Percentiles rank a stretch among this genome's conserved stretches.
Conservation (phyloP, 2,329 filamentous ascomycete genomes). For the Colletotrichum navitas region DNA sequence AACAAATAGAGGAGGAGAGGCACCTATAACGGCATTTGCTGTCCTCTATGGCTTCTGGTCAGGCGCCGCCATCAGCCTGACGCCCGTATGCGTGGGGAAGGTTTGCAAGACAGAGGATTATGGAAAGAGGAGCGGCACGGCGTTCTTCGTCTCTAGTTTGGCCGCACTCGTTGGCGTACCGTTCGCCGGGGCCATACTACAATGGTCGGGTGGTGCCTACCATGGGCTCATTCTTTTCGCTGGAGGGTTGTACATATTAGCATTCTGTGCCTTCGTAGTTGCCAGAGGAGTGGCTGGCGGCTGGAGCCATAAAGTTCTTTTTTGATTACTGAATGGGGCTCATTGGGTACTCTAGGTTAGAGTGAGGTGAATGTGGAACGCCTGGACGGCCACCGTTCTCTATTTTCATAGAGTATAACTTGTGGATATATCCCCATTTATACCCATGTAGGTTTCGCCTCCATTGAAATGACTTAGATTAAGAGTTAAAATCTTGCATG, state of each 20-base stretch:
- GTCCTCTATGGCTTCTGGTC: conserved; percentile 78
- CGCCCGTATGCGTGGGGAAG: conserved; percentile 79
- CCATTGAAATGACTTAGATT: no score
- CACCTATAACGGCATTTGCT: conserved; percentile 70
- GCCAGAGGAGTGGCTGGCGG: conserved; percentile 45
- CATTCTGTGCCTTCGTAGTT: conserved; percentile 49
- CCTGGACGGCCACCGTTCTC: no score
- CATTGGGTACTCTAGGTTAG: not conserved
- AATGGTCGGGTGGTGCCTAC: conserved; percentile 60
- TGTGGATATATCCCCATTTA: no score
- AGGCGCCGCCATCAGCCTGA: conserved; percentile 77
- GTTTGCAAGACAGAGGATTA: conserved; percentile 77
- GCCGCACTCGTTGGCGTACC: conserved; percentile 68
- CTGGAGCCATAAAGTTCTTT: conserved; percentile 31
- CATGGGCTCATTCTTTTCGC: conserved; percentile 67
- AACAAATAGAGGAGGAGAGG: conserved; percentile 55
- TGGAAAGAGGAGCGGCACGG: conserved; percentile 77
- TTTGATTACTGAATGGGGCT: not conserved
- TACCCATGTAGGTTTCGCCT: no score
- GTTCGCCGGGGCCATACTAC: conserved; percentile 67
- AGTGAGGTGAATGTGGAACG: not conserved
- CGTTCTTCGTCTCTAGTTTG: conserved; percentile 76
- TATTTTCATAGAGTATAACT: not conserved
- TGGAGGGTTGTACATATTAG: conserved; percentile 60
- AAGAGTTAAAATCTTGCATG: no score